Evolutionary conservation across 2,329 filamentous ascomycete species (phyloP).

Genomic region (Ceratocystis smalleyi): DNA sequence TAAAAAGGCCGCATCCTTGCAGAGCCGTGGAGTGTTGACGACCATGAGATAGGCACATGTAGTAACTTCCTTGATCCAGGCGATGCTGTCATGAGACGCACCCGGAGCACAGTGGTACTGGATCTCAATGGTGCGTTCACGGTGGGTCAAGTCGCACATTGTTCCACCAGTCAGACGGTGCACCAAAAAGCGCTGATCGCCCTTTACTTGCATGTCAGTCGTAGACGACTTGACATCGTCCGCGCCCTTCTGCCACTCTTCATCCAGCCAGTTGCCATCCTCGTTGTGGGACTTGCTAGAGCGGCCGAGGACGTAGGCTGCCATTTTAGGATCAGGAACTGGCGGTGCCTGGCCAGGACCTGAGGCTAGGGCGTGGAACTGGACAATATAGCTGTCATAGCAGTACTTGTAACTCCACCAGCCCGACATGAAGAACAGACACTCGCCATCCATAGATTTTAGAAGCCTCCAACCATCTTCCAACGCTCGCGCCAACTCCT

Average conservation of each 20-base stretch:
- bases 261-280: slow-evolving; percentile 20
- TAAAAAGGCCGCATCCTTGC: slow-evolving; percentile 71
- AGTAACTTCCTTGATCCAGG: slow-evolving; percentile 82
- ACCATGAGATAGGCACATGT: slow-evolving; percentile 91
- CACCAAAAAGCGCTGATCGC: slow-evolving; percentile 71
- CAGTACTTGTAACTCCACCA: slow-evolving; percentile 98
- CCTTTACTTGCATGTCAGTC: slow-evolving; percentile 58
- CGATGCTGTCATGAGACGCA: slow-evolving; percentile 57
- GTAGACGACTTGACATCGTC: slow-evolving; percentile 14
- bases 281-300: slow-evolving; percentile 19
- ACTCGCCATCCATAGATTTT: slow-evolving; percentile 59
- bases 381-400: slow-evolving; percentile 72
- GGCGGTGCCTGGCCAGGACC: slow-evolving; percentile 55
- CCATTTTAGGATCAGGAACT: slow-evolving; percentile 57
- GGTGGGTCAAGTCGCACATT: slow-evolving; percentile 69
- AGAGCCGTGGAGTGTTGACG: slow-evolving; percentile 75
- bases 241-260: slow-evolving; percentile 21
- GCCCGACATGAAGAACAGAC: slow-evolving; percentile 66
- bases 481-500: slow-evolving; percentile 63
- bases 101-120: slow-evolving; percentile 68
- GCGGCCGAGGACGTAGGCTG: slow-evolving; percentile 61
- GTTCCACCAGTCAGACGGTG: slow-evolving; percentile 69
- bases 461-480: slow-evolving; percentile 68
- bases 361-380: slow-evolving; percentile 72
- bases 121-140: slow-evolving; percentile 69